Base-by-base conservation (phyloP, 306 rosid species). In the Glycine tomentella region DNA sequence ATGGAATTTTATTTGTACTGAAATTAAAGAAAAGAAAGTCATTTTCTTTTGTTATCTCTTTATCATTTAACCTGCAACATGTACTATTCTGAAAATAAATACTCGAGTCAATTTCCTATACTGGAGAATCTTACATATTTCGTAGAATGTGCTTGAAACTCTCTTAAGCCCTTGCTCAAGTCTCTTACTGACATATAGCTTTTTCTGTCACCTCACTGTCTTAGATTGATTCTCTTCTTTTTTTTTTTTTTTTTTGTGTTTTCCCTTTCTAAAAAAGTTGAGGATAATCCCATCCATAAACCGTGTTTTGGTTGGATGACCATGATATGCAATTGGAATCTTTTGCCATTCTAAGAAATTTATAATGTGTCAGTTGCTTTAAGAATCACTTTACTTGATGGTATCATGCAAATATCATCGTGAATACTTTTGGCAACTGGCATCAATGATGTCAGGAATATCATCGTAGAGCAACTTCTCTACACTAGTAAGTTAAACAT, bases 271-370 rank as follows among this genome's bases (percentile, higher is more conserved):
- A 72, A 50, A 76, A 75, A 71, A 3, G 85, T 49, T 80, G 80
- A 70, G 82, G 72, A 82, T 78, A 55, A 63, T 76, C 72, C 61
- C 74, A 16, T 70, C 56, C 61, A 51, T 31, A 80, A 49, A 65
- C 34, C 51, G 20, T 63, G 76, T 51, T 81, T 55, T 64, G 62
- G 72, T 38, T 62, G 65, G 66, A 64, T 45, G 80, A 75, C 9
- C 15, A 80, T 69, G 83, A 31, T 69, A 44, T 57, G 81, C 62
- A 33, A 58, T 75, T 67, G 82, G 78, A 58, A 86, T 74, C 76
- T 74, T 74, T 80, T 73, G 38, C 50, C 52, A 56, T 73, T 66
- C 69, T 53, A 57, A 66, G 62, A 72, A 71, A 16, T 77, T 77
- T 56, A 64, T 81, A 55, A 49, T 73, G 45, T 71, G 77, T 64